Evolutionary conservation across 305 asterid genomes (phyloP), one percentile per base, ranked within the genome.

Genomic region (Fraxinus floribunda): DNA sequence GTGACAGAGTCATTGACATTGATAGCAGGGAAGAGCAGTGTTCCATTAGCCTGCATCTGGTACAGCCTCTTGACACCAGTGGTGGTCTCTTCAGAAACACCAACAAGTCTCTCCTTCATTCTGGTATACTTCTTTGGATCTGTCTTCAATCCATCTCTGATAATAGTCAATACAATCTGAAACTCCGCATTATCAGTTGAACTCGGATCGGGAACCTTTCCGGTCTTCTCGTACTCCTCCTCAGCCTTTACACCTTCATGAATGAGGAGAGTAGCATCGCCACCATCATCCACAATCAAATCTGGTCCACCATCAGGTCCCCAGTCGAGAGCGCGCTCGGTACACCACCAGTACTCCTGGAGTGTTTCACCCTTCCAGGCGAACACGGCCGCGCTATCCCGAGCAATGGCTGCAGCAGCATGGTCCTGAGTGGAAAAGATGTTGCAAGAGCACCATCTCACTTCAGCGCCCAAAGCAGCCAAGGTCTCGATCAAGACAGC

Each of bases 311-410:
- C 93, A 32, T 66, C 90, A 1, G 92, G 88, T 0, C 94, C 94
- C 94, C 92, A 90, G 0, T 90, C 94, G 20, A 90, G 86, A 30
- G 92, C 88, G 26, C 94, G 77, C 83, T 90, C 94, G 0, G 92
- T 90, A 34, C 94, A 90, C 94, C 94, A 90, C 94, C 94, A 90
- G 89, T 90, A 90, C 81, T 90, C 94, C 86, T 89, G 91, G 2
- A 91, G 80, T 15, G 92, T 90, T 73, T 85, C 88, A 0, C 88
- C 88, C 60, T 85, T 85, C 88, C 88, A 85, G 82, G 88, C 86
- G 68, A 85, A 85, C 10, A 85, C 88, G 4, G 86, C 86, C 18
- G 86, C 88, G 78, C 88, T 85, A 81, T 82, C 88, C 39, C 88
- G 82, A 1, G 88, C 88, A 36, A 82, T 83, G 64, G 88, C 80